Evolutionary conservation across 2,329 filamentous ascomycete genomes (phyloP).

Genomic region (Fusarium sp.): DNA sequence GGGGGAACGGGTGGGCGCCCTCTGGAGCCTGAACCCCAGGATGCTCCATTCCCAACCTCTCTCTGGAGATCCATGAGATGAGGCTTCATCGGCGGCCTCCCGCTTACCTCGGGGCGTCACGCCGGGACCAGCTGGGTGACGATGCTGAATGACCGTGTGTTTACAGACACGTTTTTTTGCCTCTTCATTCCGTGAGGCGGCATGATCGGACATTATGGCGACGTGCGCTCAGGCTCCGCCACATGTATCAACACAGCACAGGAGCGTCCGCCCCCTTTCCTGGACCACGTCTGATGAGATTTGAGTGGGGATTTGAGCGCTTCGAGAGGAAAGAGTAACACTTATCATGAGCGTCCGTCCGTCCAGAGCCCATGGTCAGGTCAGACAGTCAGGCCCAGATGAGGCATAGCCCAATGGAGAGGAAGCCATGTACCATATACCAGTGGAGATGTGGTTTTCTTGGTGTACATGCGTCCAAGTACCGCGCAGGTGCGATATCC

Average conservation of each 20-base stretch:
- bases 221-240: constrained; percentile 20
- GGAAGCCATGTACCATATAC: constrained; percentile 7
- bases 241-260: constrained; percentile 14
- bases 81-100: constrained; percentile 29
- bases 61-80: not conserved
- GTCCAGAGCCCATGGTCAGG: constrained; percentile 17
- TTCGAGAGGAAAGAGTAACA: not conserved
- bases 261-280: constrained; percentile 6
- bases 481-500: not conserved
- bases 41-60: constrained; percentile 18
- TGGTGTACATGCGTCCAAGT: not conserved
- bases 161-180: not conserved
- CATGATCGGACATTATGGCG: constrained; percentile 22
- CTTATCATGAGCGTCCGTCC: constrained; percentile 11
- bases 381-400: not conserved
- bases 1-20: constrained; percentile 13
- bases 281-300: not conserved
- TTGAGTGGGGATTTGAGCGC: constrained; percentile 7
- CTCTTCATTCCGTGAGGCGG: not conserved
- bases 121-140: not conserved
- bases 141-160: not conserved
- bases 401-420: not conserved
- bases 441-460: not conserved
- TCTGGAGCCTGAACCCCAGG: constrained; percentile 2
- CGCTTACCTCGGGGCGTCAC: constrained; percentile 8